These are phyloP conservation scores for Cutaneotrichosporon spelunceum DNA, from an alignment of 1,284 basidiomycete species.

Conservation along the genomic window DNA sequence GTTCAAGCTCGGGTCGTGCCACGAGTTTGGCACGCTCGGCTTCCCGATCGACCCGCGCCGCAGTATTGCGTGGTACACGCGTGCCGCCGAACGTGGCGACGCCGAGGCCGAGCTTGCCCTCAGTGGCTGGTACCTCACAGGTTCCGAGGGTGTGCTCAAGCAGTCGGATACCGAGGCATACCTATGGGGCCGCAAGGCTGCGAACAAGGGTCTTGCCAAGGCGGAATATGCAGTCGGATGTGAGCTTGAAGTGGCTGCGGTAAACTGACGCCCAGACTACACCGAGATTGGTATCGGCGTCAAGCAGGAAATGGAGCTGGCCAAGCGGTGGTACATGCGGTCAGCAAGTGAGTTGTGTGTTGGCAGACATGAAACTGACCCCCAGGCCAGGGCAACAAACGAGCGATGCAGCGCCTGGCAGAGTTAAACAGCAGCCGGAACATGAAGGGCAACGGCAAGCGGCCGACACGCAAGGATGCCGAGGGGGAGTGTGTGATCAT, in stretches of 20 bases:
- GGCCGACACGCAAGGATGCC: slow-evolving; percentile 87
- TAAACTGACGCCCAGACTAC: slow-evolving; percentile 60
- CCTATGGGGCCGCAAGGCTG: slow-evolving; percentile 88
- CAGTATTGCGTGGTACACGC: slow-evolving; percentile 98
- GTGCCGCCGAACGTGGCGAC: slow-evolving; percentile 92
- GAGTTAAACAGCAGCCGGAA: slow-evolving; percentile 58
- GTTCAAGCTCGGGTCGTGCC: slow-evolving; percentile 91
- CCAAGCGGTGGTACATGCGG: slow-evolving; percentile 98
- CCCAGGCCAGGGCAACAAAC: slow-evolving; percentile 48
- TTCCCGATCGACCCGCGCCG: slow-evolving; percentile 90
- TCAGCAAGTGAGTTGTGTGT: slow-evolving; percentile 71
- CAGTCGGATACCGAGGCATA: slow-evolving; percentile 98
- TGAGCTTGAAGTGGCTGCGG: slow-evolving; percentile 28
- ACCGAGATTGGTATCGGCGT: slow-evolving; percentile 97
- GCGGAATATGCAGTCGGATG: slow-evolving; percentile 93
- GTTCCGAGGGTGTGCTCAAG: slow-evolving; percentile 90
- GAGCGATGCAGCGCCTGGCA: slow-evolving; percentile 79
- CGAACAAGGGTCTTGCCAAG: slow-evolving; percentile 87
- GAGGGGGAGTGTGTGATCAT: slow-evolving; percentile 85
- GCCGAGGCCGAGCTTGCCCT: slow-evolving; percentile 91
- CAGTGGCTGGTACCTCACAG: slow-evolving; percentile 96
- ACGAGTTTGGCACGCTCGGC: slow-evolving; percentile 84
- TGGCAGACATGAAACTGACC: not conserved
- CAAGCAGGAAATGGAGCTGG: slow-evolving; percentile 90
- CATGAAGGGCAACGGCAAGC: slow-evolving; percentile 55